Evolutionary conservation across 2,329 filamentous ascomycete genomes (phyloP).

Genomic region (Chrysoporthe austroafricana): DNA sequence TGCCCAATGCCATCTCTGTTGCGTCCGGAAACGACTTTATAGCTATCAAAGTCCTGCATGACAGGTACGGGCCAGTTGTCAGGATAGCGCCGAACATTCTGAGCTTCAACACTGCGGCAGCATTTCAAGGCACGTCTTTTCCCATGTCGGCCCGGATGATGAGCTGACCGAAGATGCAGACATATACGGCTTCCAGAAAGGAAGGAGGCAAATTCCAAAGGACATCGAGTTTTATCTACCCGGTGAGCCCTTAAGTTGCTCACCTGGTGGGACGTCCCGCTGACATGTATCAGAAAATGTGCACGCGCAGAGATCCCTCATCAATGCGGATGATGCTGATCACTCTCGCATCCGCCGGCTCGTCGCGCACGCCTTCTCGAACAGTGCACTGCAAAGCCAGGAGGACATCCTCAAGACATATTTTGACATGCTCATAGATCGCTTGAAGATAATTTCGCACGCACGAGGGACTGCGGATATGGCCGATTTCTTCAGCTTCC

Average conservation of each 20-base stretch:
- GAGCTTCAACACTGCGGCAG: not conserved
- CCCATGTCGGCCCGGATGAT: not conserved
- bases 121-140: not conserved
- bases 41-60: not conserved
- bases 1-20: not conserved
- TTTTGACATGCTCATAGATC: constrained; percentile 2
- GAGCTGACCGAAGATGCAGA: not conserved
- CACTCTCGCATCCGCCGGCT: constrained; percentile 4
- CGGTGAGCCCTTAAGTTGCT: not conserved
- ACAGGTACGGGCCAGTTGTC: not conserved
- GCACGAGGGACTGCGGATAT: not conserved
- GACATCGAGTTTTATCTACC: not conserved
- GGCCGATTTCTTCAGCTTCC: constrained; percentile 1
- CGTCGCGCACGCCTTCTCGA: constrained; percentile 1
- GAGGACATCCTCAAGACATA: constrained; percentile 2
- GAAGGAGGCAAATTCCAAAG: not conserved
- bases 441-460: not conserved
- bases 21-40: not conserved
- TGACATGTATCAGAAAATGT: not conserved
- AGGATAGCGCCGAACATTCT: constrained; percentile 1
- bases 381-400: constrained; percentile 1
- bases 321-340: not conserved
- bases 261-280: not conserved
- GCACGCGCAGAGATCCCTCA: constrained; percentile 3
- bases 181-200: constrained; percentile 5